Evolutionary conservation across 345 rosid genomes (phyloP), one percentile per base, ranked within the genome.

Genomic region (Trapa incisa): DNA sequence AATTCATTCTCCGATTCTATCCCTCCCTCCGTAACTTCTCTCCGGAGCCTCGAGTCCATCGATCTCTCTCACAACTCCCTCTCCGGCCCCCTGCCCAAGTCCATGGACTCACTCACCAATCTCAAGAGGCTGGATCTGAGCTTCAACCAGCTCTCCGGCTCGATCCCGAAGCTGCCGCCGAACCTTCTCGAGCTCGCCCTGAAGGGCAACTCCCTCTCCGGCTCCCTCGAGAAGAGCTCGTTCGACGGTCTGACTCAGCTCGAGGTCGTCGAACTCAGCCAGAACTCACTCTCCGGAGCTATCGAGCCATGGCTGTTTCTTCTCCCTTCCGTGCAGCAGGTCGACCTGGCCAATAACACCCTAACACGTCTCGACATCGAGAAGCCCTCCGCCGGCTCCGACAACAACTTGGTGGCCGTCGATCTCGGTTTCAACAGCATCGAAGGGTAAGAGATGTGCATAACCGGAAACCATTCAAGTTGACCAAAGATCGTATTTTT

Each of bases 361-460:
- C 67, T 93, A 69, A 83, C 89, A 39, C 61, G 74, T 2, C 66
- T 88, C 67, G 85, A 79, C 78, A 79, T 90, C 68, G 33, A 77
- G 1, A 82, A 75, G 52, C 89, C 89, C 0, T 86, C 87, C 0
- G 54, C 39, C 4, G 43, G 68, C 29, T 73, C 75, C 29, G 69
- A 39, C 67, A 79, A 86, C 65, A 76, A 80, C 72, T 74, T 93
- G 52, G 96, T 88, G 65, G 97, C 97, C 0, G 83, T 90, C 41
- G 90, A 93, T 16, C 79, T 93, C 9, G 92, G 97, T 52, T 93
- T 84, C 70, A 93, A 93, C 70, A 69, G 68, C 58, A 90, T 90
- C 70, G 70, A 61, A 36, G 98, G 97, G 2, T 42, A 65, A 65
- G 29, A 17, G 6, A 43, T 36, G 39, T 62, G 3, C 33, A 15